Evolutionary conservation across 441 rosid species (phyloP).

Genomic region (Eruca vesicaria): DNA sequence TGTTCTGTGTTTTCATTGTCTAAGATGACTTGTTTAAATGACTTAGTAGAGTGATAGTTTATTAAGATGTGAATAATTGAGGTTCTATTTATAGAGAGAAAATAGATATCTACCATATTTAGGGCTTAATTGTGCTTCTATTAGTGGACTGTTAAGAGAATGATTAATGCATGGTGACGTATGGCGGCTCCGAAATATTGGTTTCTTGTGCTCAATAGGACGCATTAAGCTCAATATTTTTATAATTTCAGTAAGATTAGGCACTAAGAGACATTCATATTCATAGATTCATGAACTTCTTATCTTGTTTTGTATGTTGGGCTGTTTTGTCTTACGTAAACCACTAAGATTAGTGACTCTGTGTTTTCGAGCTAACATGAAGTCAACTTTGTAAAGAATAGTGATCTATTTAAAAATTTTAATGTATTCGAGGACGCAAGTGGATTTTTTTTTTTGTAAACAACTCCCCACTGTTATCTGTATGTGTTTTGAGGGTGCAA

Average conservation of each 20-base stretch:
- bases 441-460: conserved; percentile 19
- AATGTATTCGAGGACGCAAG: conserved; percentile 19
- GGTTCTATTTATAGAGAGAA: conserved; percentile 27
- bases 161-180: conserved; percentile 37
- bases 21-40: conserved; percentile 15
- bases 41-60: conserved; percentile 5
- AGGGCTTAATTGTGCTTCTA: neutral
- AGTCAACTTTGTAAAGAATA: conserved; percentile 22
- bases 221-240: conserved; percentile 20
- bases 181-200: conserved; percentile 33
- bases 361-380: neutral
- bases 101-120: neutral
- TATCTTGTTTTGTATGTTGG: conserved; percentile 24
- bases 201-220: conserved; percentile 26
- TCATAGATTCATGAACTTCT: conserved; percentile 20
- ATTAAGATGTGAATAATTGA: neutral
- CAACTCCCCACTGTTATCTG: conserved; percentile 21
- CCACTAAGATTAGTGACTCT: conserved; percentile 26
- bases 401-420: conserved; percentile 20
- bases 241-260: neutral
- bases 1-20: conserved; percentile 35
- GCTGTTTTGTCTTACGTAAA: conserved; percentile 21
- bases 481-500: neutral
- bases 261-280: conserved; percentile 12
- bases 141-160: conserved; percentile 14